A percentile compares a stretch with the other conserved stretches of the same genome.
phyloP scores from a whole-genome alignment of 192 early-diverging fungal genomes.

The Radiomyces spectabilis region DNA sequence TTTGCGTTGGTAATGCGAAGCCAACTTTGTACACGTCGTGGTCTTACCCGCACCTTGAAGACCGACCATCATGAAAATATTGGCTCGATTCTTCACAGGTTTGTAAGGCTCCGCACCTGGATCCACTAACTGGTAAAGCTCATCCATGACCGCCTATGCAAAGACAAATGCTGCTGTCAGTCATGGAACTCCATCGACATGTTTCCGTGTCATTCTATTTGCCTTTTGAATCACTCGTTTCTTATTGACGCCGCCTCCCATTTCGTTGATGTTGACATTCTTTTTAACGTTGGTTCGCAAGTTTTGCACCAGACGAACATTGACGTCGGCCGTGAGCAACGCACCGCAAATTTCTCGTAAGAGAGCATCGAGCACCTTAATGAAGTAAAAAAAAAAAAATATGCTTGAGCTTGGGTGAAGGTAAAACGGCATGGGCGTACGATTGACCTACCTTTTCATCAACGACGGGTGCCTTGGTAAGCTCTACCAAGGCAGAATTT shows the following conservation, averaged over 20 bases:
- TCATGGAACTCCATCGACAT: background rate
- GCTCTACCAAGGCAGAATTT: slow-evolving; percentile 70
- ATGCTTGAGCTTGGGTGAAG: background rate
- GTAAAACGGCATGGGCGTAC: too few species aligned
- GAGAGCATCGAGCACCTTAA: slow-evolving; percentile 64
- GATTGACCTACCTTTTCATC: slow-evolving; percentile 65
- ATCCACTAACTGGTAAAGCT: slow-evolving; percentile 80
- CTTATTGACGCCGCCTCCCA: slow-evolving; percentile 80
- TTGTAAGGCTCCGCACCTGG: slow-evolving; percentile 81
- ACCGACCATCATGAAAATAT: slow-evolving; percentile 97
- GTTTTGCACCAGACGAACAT: slow-evolving; percentile 74
- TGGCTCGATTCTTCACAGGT: slow-evolving; percentile 75
- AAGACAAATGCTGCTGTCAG: background rate
- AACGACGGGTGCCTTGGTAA: slow-evolving; percentile 79
- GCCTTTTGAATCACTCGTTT: slow-evolving; percentile 77
- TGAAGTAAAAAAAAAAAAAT: background rate
- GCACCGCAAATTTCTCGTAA: slow-evolving; percentile 83
- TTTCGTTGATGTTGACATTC: slow-evolving; percentile 73
- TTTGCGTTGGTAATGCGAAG: slow-evolving; percentile 86
- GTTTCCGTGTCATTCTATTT: background rate
- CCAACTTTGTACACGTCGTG: slow-evolving; percentile 94
- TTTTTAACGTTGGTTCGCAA: slow-evolving; percentile 84
- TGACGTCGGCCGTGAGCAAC: slow-evolving; percentile 87
- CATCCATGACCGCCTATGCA: slow-evolving; percentile 75
- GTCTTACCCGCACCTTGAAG: slow-evolving; percentile 95